phyloP scores from a whole-genome alignment of 805 yeast species.

The Pichia nanzhaoensis region DNA sequence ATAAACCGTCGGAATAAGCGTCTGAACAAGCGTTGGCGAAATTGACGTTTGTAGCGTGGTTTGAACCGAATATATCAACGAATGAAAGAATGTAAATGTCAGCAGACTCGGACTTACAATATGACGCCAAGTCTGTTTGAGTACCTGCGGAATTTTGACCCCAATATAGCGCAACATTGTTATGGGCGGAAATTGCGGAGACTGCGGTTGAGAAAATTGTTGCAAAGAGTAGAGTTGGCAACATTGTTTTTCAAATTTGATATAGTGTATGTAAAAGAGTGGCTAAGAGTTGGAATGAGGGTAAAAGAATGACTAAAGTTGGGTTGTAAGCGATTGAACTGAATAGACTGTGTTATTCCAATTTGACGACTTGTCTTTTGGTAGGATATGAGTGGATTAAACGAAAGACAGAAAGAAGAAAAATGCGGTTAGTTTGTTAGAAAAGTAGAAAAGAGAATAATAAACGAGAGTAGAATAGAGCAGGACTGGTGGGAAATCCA shows the following conservation, averaged over 20 bases:
- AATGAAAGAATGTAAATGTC: conserved; percentile 72
- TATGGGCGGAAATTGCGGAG: conserved; percentile 9
- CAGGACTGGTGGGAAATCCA: too few relatives aligned
- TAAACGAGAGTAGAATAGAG: too few relatives aligned
- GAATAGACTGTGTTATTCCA: background rate
- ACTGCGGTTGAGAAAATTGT: conserved; percentile 9
- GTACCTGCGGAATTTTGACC: conserved; percentile 76
- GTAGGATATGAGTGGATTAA: too few relatives aligned
- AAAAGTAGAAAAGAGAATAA: too few relatives aligned
- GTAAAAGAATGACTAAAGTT: conserved; percentile 9
- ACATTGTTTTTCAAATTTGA: too few relatives aligned
- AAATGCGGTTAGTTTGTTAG: too few relatives aligned
- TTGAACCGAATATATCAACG: conserved; percentile 51
- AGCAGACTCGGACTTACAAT: conserved; percentile 63
- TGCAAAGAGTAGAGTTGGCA: background rate
- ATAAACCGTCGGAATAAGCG: conserved; percentile 37
- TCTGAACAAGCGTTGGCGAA: conserved; percentile 47
- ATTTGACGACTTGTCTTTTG: too few relatives aligned
- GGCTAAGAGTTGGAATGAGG: background rate
- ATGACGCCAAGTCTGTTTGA: conserved; percentile 41
- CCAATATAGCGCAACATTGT: conserved; percentile 78
- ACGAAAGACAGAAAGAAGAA: too few relatives aligned
- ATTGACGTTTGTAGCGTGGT: conserved; percentile 36
- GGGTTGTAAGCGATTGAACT: background rate
- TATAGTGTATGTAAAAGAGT: too few relatives aligned